Base-by-base conservation (phyloP, 2,329 filamentous ascomycete species). In the Aspergillus pseudoterreus region DNA sequence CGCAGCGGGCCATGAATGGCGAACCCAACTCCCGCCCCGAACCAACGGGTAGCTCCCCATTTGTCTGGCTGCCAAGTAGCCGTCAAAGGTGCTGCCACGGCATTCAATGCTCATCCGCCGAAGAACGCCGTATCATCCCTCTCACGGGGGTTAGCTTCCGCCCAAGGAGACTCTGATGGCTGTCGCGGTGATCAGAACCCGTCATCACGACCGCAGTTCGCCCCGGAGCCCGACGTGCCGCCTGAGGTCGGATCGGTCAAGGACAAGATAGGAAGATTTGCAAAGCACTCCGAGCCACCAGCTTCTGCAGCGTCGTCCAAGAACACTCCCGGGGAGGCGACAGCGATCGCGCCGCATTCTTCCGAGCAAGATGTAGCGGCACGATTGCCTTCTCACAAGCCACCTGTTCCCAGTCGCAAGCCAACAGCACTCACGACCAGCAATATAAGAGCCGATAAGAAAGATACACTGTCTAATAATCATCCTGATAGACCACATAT, bases 211-310 rank as follows among this genome's bases (percentile, higher is more conserved):
- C 33, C 35, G 35, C 49, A 48, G 41, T 52, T 50, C 24, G 54
- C 60, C 41, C 53, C 57, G 47, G 61, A 58, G 38, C 59, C 63
- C 3, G 57, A 62, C 9, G 49, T 55, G 24, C 57, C 56, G n/a
- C 69, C 66, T 5, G 64, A 67, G 54, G 58, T 61, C 19, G 67
- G 66, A 19, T 67, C 69, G 4, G 71, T 74, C 38, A 71, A 57
- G 56, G 68, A 71, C 52, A 73, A 67, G 52, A 70, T 73, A 45
- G 66, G 66, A 44, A 61, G 52, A 46, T 71, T 71, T 51, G 62
- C 63, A 19, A 56, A 58, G 21, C 59, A 57, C 46, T 57, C 60
- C 21, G 57, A 58, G 11, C 43, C 59, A 2, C 39, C 52, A 14
- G 50, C 21, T 32, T 35, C 53, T 4, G 50, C 50, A n/a, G 32